These are phyloP conservation scores for Quercus alba DNA, from an alignment of 306 rosid genomes.

Conservation along the genomic window DNA sequence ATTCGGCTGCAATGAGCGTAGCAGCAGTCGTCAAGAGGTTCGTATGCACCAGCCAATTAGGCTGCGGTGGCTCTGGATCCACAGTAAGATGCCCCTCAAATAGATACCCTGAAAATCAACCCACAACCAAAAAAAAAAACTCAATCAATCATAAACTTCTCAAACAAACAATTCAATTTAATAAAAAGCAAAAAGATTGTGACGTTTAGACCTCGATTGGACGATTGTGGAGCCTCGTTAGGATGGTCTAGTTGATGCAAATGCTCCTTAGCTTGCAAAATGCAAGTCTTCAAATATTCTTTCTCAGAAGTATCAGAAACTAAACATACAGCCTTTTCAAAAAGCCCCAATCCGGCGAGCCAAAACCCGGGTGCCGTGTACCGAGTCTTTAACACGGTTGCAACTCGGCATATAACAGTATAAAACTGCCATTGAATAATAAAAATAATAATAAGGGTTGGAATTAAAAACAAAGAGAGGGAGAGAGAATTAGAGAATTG, in stretches of 20 bases:
- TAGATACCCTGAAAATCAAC: constrained; percentile 60
- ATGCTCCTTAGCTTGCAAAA: constrained; percentile 64
- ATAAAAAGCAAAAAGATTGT: not conserved
- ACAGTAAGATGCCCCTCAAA: constrained; percentile 96
- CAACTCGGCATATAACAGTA: constrained; percentile 67
- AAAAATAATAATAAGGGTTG: no score
- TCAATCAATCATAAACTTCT: not conserved
- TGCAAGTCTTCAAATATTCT: constrained; percentile 49
- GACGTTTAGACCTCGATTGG: constrained; percentile 43
- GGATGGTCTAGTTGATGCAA: constrained; percentile 58
- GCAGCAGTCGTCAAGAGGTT: constrained; percentile 74
- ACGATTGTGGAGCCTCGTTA: constrained; percentile 27
- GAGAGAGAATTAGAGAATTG: not conserved
- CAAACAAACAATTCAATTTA: not conserved
- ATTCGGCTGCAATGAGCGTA: constrained; percentile 55
- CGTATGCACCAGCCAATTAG: constrained; percentile 83
- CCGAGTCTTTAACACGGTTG: constrained; percentile 78
- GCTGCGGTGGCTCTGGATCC: constrained; percentile 91
- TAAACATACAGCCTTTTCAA: constrained; percentile 53
- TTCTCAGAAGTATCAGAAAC: constrained; percentile 60
- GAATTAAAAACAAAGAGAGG: not conserved
- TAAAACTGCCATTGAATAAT: constrained; percentile 40
- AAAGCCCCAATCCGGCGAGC: constrained; percentile 74
- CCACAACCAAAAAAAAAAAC: not conserved
- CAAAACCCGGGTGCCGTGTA: constrained; percentile 87